phyloP scores from a whole-genome alignment of 805 yeast species.

The Candida morakotiae region DNA sequence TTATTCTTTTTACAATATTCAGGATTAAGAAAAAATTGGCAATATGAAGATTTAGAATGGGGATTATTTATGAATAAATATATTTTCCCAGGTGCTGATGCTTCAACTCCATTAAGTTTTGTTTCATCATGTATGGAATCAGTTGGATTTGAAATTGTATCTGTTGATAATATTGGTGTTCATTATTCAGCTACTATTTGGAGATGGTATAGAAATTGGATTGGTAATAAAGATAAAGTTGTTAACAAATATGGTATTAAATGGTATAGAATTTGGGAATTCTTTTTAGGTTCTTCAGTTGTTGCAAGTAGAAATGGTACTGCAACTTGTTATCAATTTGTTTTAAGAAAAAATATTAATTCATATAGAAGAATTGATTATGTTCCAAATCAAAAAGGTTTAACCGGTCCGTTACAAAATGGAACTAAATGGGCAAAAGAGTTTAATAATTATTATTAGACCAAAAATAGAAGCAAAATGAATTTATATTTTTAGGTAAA shows the following conservation, averaged over 20 bases:
- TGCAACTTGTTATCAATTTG: constrained; percentile 88
- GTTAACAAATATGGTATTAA: constrained; percentile 77
- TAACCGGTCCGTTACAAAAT: constrained; percentile 53
- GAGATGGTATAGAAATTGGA: constrained; percentile 96
- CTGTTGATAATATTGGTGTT: constrained; percentile 86
- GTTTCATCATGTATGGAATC: constrained; percentile 74
- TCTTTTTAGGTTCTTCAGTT: constrained; percentile 76
- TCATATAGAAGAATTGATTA: constrained; percentile 79
- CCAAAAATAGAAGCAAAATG: not conserved
- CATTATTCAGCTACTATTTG: constrained; percentile 88
- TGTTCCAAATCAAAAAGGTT: constrained; percentile 73
- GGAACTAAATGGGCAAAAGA: constrained; percentile 56
- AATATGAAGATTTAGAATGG: constrained; percentile 91
- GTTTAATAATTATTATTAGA: constrained; percentile 7
- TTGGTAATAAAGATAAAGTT: constrained; percentile 73
- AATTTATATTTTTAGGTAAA: not conserved
- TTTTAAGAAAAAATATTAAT: constrained; percentile 85
- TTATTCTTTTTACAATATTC: constrained; percentile 83
- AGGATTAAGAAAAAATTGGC: constrained; percentile 90
- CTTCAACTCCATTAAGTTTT: constrained; percentile 88
- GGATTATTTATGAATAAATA: constrained; percentile 95
- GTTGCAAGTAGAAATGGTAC: constrained; percentile 90
- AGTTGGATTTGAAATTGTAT: constrained; percentile 80
- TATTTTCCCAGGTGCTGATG: constrained; percentile 97
- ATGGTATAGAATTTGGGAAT: constrained; percentile 95